A percentile compares a stretch with the other conserved stretches of the same genome.
phyloP scores from a whole-genome alignment of 2,329 filamentous ascomycete species.

The Fusarium hainanense region DNA sequence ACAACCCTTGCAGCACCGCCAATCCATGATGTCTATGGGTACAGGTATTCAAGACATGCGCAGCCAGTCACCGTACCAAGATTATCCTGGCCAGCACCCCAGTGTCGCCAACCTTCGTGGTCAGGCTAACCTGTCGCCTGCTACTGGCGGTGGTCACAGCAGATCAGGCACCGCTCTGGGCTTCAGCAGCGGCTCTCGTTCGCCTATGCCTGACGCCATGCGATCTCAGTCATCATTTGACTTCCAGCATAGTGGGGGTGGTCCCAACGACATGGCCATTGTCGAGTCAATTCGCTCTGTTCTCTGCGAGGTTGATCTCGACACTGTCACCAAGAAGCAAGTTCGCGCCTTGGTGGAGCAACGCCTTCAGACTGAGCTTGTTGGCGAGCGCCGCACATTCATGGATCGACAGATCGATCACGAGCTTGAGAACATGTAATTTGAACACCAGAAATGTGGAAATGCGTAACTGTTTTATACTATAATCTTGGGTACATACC shows the following conservation, averaged over 20 bases:
- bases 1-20: conserved; percentile 65
- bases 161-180: conserved; percentile 61
- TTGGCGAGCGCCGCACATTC: conserved; percentile 86
- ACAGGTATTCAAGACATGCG: conserved; percentile 59
- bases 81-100: conserved; percentile 62
- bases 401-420: conserved; percentile 93
- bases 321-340: conserved; percentile 99
- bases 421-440: conserved; percentile 92
- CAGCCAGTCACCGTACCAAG: conserved; percentile 69
- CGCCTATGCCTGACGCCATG: conserved; percentile 59
- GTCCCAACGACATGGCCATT: conserved; percentile 83
- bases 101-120: conserved; percentile 71
- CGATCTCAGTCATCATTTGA: conserved; percentile 67
- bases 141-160: conserved; percentile 49
- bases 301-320: conserved; percentile 88
- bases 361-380: conserved; percentile 87
- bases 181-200: conserved; percentile 59
- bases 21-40: conserved; percentile 78
- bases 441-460: conserved; percentile 4
- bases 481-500: conserved; percentile 42
- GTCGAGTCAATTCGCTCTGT: conserved; percentile 86
- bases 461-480: conserved; percentile 21
- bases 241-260: conserved; percentile 68
- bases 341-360: conserved; percentile 92
- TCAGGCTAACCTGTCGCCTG: conserved; percentile 61